Evolutionary conservation across 2,329 filamentous ascomycete genomes (phyloP).

Genomic region (Furcasterigmium furcatum): DNA sequence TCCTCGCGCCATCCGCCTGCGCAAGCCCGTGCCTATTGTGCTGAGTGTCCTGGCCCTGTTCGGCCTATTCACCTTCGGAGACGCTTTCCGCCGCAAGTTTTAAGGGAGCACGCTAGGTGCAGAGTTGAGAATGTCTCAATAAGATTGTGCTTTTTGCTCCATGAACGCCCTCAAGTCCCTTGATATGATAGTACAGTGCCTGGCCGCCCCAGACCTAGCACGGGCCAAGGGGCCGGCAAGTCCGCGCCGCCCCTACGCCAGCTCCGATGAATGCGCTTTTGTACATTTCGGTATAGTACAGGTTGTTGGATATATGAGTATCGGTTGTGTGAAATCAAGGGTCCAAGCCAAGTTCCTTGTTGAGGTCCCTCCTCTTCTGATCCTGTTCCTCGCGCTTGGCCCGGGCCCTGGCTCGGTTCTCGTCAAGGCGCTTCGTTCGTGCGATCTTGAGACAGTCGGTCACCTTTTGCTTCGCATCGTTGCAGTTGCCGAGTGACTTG

Average conservation of each 20-base stretch:
- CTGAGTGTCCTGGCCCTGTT: slow-evolving; percentile 77
- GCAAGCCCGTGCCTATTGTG: slow-evolving; percentile 80
- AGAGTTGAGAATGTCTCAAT: neutral
- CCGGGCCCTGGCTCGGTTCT: slow-evolving; percentile 68
- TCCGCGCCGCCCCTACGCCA: too few relatives aligned
- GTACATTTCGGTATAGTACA: too few relatives aligned
- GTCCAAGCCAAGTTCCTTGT: slow-evolving; percentile 35
- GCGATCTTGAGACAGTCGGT: slow-evolving; percentile 82
- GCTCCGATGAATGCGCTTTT: too few relatives aligned
- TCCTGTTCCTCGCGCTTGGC: slow-evolving; percentile 68
- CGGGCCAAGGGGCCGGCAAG: too few relatives aligned
- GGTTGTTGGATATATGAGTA: too few relatives aligned
- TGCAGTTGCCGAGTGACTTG: slow-evolving; percentile 90
- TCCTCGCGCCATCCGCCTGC: slow-evolving; percentile 77
- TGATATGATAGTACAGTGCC: too few relatives aligned
- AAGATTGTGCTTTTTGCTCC: neutral
- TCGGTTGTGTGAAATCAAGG: neutral
- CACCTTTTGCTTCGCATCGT: slow-evolving; percentile 77
- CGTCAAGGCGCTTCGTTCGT: slow-evolving; percentile 71
- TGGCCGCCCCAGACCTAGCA: too few relatives aligned
- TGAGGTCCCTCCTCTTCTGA: slow-evolving; percentile 67
- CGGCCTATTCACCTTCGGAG: slow-evolving; percentile 77
- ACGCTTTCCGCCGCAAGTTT: slow-evolving; percentile 50
- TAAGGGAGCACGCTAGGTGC: slow-evolving; percentile 17
- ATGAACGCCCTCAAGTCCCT: neutral